phyloP scores from a whole-genome alignment of 306 rosid genomes.

The Luffa acutangula region DNA sequence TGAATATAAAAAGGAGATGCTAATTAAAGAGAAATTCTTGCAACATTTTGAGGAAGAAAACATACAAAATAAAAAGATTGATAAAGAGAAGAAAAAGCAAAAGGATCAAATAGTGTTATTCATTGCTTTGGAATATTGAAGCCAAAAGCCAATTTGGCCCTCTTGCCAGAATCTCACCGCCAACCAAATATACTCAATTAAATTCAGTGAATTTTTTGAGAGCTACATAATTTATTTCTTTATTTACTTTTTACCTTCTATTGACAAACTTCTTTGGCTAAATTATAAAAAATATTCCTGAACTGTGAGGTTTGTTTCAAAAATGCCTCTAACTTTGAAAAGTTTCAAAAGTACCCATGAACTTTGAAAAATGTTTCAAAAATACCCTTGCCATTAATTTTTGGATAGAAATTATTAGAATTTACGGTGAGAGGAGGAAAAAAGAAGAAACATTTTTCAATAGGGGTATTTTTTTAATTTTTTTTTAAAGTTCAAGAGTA shows the following conservation, averaged over 20 bases:
- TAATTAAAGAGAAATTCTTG: neutral
- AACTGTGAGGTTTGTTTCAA: too few species aligned
- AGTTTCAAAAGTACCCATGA: too few species aligned
- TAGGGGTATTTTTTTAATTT: too few species aligned
- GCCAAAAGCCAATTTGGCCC: neutral
- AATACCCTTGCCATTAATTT: too few species aligned
- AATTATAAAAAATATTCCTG: too few species aligned
- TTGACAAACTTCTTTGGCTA: neutral
- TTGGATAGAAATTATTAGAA: too few species aligned
- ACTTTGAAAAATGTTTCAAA: too few species aligned
- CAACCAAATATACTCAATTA: neutral
- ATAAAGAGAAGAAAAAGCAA: neutral
- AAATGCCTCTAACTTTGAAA: too few species aligned
- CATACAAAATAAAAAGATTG: neutral
- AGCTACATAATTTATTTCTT: neutral
- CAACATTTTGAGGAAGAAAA: neutral
- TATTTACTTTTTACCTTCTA: too few species aligned
- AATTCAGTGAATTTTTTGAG: neutral
- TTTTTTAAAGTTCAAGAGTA: too few species aligned
- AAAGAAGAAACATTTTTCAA: too few species aligned
- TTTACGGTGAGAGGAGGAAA: too few species aligned
- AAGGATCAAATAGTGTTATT: neutral
- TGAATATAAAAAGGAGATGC: constrained; percentile 4
- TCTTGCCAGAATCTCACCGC: neutral
- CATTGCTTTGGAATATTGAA: constrained; percentile 1